Evolutionary conservation across 139 green algal genomes (phyloP).

Genomic region (Spirogloea muscicola): DNA sequence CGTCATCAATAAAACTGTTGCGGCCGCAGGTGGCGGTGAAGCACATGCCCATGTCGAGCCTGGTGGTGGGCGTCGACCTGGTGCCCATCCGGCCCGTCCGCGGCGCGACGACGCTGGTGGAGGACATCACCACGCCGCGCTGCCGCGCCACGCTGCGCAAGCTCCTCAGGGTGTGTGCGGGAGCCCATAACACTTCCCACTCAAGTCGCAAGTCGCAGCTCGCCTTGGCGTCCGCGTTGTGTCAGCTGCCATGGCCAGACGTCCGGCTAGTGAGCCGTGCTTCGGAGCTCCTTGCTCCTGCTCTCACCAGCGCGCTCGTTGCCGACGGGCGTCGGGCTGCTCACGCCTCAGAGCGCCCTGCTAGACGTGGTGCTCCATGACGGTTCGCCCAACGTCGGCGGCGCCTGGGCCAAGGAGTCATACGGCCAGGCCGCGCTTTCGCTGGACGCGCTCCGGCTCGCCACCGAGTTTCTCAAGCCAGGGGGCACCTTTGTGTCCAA

Average conservation of each 20-base stretch:
- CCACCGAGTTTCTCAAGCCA: conserved; percentile 82
- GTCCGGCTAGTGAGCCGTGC: too few relatives aligned
- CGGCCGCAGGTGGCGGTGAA: conserved; percentile 83
- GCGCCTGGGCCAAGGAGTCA: conserved; percentile 82
- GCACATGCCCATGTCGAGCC: conserved; percentile 80
- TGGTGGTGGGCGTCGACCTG: conserved; percentile 94
- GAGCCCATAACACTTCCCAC: too few relatives aligned
- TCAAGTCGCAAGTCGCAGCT: too few relatives aligned
- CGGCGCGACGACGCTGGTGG: conserved; percentile 76
- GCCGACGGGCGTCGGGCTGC: too few relatives aligned
- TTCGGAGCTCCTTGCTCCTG: too few relatives aligned
- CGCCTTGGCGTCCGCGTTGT: too few relatives aligned
- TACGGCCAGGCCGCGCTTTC: conserved; percentile 73
- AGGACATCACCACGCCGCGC: conserved; percentile 89
- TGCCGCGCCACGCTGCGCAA: conserved; percentile 72
- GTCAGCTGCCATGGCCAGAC: too few relatives aligned
- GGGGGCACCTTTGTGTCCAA: conserved; percentile 95
- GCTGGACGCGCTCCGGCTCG: conserved; percentile 86
- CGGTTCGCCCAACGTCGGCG: conserved; percentile 95
- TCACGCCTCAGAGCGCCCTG: conserved; percentile 24
- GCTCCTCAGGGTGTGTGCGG: conserved; percentile 66
- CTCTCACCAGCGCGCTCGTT: too few relatives aligned
- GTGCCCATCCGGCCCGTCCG: conserved; percentile 85
- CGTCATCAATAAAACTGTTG: too few relatives aligned
- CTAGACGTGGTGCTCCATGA: conserved; percentile 96